Percentiles rank a stretch among this genome's conserved stretches.
Evolutionary conservation across 495 filamentous ascomycete species (phyloP).

Genomic region (Barbatosphaeria neglecta): DNA sequence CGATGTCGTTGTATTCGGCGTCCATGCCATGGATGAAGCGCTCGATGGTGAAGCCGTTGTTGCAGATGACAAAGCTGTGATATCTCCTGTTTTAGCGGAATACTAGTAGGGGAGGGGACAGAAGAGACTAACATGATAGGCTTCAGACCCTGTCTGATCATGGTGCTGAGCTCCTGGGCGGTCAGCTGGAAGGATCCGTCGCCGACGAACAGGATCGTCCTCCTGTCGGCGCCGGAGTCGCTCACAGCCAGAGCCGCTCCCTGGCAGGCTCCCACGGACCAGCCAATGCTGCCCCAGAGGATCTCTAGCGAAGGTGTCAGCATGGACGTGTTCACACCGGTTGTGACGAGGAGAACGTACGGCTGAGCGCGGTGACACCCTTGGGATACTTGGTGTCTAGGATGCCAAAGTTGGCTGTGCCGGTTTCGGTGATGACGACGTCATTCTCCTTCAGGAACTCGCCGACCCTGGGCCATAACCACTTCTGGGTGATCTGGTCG

Average conservation of each 20-base stretch:
- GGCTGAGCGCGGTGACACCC: slow-evolving; percentile 28
- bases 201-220: slow-evolving; percentile 76
- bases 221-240: slow-evolving; percentile 39
- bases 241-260: slow-evolving; percentile 62
- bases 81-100: slow-evolving; percentile 2
- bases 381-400: slow-evolving; percentile 77
- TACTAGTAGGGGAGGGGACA: slow-evolving; percentile 1
- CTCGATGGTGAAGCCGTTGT: slow-evolving; percentile 69
- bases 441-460: slow-evolving; percentile 67
- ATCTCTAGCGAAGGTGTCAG: slow-evolving; percentile 39
- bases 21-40: slow-evolving; percentile 68
- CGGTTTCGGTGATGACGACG: slow-evolving; percentile 78
- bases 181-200: slow-evolving; percentile 83
- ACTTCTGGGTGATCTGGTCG: slow-evolving; percentile 62
- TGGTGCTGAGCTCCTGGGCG: slow-evolving; percentile 75
- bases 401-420: slow-evolving; percentile 82
- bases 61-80: slow-evolving; percentile 61
- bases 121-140: slow-evolving; percentile 57
- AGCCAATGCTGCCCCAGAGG: slow-evolving; percentile 83
- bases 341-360: too few relatives aligned
- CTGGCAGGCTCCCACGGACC: slow-evolving; percentile 66
- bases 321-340: slow-evolving; percentile 56
- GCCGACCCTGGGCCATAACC: slow-evolving; percentile 75
- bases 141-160: slow-evolving; percentile 64
- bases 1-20: slow-evolving; percentile 69